Evolutionary conservation across 2,329 filamentous ascomycete species (phyloP).

Genomic region (Fonsecaea monophora): DNA sequence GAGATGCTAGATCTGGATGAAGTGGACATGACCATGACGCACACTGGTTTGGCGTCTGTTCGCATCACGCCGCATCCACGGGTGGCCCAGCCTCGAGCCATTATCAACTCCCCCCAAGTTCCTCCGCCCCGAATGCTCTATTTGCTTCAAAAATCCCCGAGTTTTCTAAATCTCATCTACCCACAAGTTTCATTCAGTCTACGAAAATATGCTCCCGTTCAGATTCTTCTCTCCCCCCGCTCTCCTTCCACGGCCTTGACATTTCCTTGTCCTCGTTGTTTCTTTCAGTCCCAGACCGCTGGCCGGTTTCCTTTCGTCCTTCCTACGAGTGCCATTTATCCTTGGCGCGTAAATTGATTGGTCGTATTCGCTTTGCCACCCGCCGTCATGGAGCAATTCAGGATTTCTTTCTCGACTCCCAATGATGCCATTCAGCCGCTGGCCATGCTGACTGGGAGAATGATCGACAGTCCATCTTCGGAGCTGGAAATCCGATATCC

Average conservation of each 20-base stretch:
- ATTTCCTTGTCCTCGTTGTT: not conserved
- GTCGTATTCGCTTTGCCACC: not conserved
- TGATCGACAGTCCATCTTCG: conserved; percentile 12
- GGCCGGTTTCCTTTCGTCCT: not conserved
- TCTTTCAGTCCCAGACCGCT: not conserved
- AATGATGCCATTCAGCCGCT: not conserved
- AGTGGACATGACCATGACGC: not conserved
- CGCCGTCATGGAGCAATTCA: conserved; percentile 9
- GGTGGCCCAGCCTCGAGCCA: conserved; percentile 3
- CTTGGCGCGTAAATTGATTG: conserved; percentile 1
- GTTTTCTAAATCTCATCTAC: not conserved
- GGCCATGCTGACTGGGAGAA: not conserved
- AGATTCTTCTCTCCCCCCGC: not conserved
- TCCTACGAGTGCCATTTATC: not conserved
- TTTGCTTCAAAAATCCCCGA: not conserved
- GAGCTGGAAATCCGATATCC: conserved; percentile 7
- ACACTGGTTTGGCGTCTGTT: not conserved
- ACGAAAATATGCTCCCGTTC: not conserved
- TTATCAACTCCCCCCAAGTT: not conserved
- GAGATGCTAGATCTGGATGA: not conserved
- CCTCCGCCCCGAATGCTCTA: not conserved
- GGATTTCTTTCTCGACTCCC: not conserved
- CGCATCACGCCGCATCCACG: not conserved
- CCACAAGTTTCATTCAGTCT: not conserved
- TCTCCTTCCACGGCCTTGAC: not conserved